Conservation (phyloP, 768 basidiomycete species). For the Lactifluus subvellereus region DNA sequence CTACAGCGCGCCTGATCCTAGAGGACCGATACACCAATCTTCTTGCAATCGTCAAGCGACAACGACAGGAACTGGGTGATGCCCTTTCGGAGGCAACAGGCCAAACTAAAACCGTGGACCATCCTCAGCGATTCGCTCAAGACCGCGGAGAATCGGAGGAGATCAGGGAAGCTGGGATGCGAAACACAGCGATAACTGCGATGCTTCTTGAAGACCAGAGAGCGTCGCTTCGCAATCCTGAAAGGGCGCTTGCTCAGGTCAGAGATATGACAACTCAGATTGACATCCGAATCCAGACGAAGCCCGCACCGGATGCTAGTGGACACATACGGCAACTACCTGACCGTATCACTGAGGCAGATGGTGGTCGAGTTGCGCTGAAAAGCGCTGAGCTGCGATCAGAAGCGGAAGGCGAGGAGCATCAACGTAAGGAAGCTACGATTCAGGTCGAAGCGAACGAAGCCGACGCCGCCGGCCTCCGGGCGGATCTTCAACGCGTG, state of each 20-base stretch:
- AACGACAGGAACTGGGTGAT: slow-evolving; percentile 44
- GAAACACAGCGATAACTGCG: neutral
- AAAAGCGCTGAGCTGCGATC: slow-evolving; percentile 68
- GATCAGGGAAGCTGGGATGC: neutral
- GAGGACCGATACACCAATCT: slow-evolving; percentile 59
- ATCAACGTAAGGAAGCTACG: slow-evolving; percentile 56
- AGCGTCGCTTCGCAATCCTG: neutral
- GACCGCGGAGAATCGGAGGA: slow-evolving; percentile 41
- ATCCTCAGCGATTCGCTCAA: slow-evolving; percentile 52
- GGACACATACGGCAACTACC: slow-evolving; percentile 43
- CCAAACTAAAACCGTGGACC: slow-evolving; percentile 52
- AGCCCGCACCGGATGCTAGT: slow-evolving; percentile 28
- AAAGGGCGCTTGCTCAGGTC: neutral
- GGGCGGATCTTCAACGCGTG: slow-evolving; percentile 27
- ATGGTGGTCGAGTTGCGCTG: slow-evolving; percentile 84
- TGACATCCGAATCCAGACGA: too few relatives aligned
- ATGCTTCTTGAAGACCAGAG: neutral
- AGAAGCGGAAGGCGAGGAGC: slow-evolving; percentile 41
- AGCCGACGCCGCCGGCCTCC: neutral
- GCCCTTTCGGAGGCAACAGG: slow-evolving; percentile 64
- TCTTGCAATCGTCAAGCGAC: slow-evolving; percentile 46
- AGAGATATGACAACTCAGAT: too few relatives aligned
- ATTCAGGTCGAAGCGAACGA: neutral
- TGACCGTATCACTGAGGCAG: slow-evolving; percentile 84
- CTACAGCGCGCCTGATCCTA: slow-evolving; percentile 48